Evolutionary conservation across 2,329 filamentous ascomycete species (phyloP).

Genomic region (Tolypocladium ovalisporum): DNA sequence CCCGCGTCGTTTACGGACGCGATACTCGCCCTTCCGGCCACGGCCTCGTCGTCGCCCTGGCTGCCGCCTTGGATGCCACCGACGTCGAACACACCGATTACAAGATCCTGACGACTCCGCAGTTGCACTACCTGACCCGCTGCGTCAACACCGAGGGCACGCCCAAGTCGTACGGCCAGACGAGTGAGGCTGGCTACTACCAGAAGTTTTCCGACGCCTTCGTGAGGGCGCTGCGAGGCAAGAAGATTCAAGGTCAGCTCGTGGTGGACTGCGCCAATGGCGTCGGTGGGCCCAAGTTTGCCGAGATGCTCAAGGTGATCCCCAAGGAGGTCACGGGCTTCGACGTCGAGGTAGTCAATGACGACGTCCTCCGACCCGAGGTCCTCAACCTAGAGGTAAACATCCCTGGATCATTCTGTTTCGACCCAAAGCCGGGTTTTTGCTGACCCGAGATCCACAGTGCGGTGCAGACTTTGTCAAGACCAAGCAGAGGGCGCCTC

Average conservation of each 20-base stretch:
- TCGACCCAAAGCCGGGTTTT: neutral
- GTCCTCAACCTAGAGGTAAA: slow-evolving; percentile 77
- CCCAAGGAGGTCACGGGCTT: slow-evolving; percentile 59
- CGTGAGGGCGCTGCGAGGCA: slow-evolving; percentile 67
- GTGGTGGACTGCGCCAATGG: slow-evolving; percentile 95
- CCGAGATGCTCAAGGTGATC: slow-evolving; percentile 75
- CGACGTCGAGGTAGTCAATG: slow-evolving; percentile 81
- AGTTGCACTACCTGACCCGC: slow-evolving; percentile 91
- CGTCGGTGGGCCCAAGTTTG: slow-evolving; percentile 84
- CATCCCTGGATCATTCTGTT: neutral
- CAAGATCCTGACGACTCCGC: slow-evolving; percentile 91
- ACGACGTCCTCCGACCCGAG: slow-evolving; percentile 84
- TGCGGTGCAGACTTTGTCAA: slow-evolving; percentile 97
- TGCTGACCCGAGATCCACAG: slow-evolving; percentile 27
- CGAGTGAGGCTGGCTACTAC: slow-evolving; percentile 89
- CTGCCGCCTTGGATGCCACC: slow-evolving; percentile 68
- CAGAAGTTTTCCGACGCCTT: slow-evolving; percentile 83
- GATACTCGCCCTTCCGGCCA: slow-evolving; percentile 91
- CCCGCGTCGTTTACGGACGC: slow-evolving; percentile 78
- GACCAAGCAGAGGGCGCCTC: slow-evolving; percentile 85
- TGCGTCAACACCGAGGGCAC: slow-evolving; percentile 90
- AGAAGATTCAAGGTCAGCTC: slow-evolving; percentile 61
- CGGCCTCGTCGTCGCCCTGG: slow-evolving; percentile 67
- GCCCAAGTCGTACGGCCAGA: slow-evolving; percentile 75
- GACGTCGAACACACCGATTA: slow-evolving; percentile 69